A percentile compares a stretch with the other conserved stretches of the same genome.
Conservation (phyloP, 805 yeast genomes). For the Myxozyma neotropica region DNA sequence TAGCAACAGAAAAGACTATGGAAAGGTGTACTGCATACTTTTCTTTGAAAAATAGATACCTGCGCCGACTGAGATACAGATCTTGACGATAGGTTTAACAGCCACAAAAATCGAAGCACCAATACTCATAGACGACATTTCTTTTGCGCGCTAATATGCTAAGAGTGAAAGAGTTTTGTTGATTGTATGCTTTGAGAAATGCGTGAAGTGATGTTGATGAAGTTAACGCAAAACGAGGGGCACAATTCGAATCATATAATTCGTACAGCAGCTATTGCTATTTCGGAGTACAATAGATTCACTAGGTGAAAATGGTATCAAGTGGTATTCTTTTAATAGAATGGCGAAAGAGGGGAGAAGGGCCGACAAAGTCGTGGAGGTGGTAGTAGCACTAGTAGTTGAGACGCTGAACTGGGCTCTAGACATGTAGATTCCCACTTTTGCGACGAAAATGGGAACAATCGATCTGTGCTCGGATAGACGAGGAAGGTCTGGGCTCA, state of each 20-base stretch:
- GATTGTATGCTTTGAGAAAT: background rate
- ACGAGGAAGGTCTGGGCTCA: too few species aligned
- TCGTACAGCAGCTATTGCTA: too few species aligned
- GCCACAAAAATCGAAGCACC: conserved; percentile 76
- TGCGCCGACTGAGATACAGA: conserved; percentile 66
- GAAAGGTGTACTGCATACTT: conserved; percentile 47
- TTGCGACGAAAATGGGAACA: background rate
- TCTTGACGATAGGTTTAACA: conserved; percentile 83
- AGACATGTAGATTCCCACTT: conserved; percentile 2
- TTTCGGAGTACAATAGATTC: too few species aligned
- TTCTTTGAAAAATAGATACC: conserved; percentile 67
- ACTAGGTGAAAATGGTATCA: too few species aligned
- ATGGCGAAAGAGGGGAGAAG: background rate
- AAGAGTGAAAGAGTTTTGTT: background rate
- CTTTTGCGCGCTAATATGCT: background rate
- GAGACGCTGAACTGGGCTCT: background rate
- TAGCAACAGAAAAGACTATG: conserved; percentile 38
- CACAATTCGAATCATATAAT: too few species aligned
- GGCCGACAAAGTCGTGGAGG: too few species aligned
- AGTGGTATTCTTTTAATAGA: too few species aligned
- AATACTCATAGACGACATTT: conserved; percentile 39
- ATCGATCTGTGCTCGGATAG: too few species aligned
- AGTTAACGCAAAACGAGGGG: too few species aligned
- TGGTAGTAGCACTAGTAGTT: background rate
- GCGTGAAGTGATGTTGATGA: background rate